Evolutionary conservation across 257 asterid genomes (phyloP).

Genomic region (Thymus mandschuricus): DNA sequence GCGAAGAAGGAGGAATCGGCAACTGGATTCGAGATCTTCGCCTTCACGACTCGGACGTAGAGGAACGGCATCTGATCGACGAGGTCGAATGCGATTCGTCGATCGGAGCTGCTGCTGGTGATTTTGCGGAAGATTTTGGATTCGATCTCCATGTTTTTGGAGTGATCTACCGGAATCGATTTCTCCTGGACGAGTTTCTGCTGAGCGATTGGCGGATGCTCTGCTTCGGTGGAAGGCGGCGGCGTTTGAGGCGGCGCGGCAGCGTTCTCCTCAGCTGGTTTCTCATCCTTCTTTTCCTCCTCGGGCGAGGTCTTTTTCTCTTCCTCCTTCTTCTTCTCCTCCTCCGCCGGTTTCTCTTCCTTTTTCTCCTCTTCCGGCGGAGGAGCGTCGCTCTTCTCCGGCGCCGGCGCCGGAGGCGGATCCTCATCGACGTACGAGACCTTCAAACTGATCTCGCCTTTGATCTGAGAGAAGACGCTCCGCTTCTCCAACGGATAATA

Average conservation of each 20-base stretch:
- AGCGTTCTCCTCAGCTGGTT: constrained; percentile 47
- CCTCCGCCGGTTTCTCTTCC: constrained; percentile 42
- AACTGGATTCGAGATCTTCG: constrained; percentile 54
- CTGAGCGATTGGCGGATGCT: constrained; percentile 57
- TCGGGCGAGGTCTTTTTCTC: constrained; percentile 39
- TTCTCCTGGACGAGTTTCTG: constrained; percentile 41
- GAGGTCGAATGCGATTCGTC: constrained; percentile 69
- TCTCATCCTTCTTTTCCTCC: constrained; percentile 60
- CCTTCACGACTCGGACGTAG: constrained; percentile 76
- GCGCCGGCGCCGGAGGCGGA: constrained; percentile 43
- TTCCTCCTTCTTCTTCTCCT: constrained; percentile 39
- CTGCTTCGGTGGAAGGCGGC: constrained; percentile 37
- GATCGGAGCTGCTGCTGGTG: constrained; percentile 45
- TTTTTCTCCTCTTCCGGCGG: constrained; percentile 42
- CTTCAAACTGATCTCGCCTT: constrained; percentile 86
- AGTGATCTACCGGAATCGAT: constrained; percentile 25
- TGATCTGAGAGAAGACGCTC: constrained; percentile 89
- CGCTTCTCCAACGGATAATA: constrained; percentile 88
- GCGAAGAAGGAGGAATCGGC: constrained; percentile 52
- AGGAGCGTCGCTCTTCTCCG: constrained; percentile 48
- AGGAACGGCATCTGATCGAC: constrained; percentile 89
- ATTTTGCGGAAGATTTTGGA: constrained; percentile 51
- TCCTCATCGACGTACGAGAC: constrained; percentile 65
- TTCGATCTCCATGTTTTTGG: constrained; percentile 49
- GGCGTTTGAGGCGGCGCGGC: constrained; percentile 37